phyloP scores from a whole-genome alignment of 768 basidiomycete species.

The Leccinum broughii region DNA sequence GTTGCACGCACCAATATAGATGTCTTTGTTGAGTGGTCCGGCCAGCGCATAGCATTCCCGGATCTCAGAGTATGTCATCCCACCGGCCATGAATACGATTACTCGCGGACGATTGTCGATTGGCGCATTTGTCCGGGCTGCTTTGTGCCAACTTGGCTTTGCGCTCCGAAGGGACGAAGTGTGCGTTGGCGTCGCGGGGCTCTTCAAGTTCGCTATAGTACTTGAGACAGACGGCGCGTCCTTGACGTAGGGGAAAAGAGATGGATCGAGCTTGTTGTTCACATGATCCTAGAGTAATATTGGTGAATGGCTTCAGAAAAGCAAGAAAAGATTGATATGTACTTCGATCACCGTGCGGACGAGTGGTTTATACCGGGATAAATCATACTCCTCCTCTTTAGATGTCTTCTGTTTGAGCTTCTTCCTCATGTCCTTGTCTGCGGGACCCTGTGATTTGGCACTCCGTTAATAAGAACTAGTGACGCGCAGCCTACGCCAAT shows the following conservation, averaged over 20 bases:
- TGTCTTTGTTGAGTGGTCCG: slow-evolving; percentile 74
- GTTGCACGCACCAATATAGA: slow-evolving; percentile 73
- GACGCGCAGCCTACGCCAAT: not conserved
- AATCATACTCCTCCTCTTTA: slow-evolving; percentile 93
- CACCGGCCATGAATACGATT: slow-evolving; percentile 90
- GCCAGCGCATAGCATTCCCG: slow-evolving; percentile 84
- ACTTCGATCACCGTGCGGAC: slow-evolving; percentile 85
- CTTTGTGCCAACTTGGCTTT: slow-evolving; percentile 87
- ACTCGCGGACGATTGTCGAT: slow-evolving; percentile 70
- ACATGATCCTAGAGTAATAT: slow-evolving; percentile 68
- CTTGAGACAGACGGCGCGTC: slow-evolving; percentile 64
- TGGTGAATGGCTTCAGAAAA: not conserved
- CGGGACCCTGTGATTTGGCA: slow-evolving; percentile 50
- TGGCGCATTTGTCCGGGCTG: slow-evolving; percentile 51
- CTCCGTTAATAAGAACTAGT: not conserved
- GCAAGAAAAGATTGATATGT: slow-evolving; percentile 6
- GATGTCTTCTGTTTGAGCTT: slow-evolving; percentile 74
- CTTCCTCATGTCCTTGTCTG: slow-evolving; percentile 78
- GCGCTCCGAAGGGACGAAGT: slow-evolving; percentile 83
- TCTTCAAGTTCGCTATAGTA: slow-evolving; percentile 42
- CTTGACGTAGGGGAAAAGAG: slow-evolving; percentile 86
- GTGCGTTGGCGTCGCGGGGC: slow-evolving; percentile 49
- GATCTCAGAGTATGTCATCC: slow-evolving; percentile 95
- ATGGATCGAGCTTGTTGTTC: slow-evolving; percentile 71
- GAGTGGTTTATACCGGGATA: slow-evolving; percentile 89